Evolutionary conservation across 345 rosid genomes (phyloP).

Genomic region (Carallia brachiata): DNA sequence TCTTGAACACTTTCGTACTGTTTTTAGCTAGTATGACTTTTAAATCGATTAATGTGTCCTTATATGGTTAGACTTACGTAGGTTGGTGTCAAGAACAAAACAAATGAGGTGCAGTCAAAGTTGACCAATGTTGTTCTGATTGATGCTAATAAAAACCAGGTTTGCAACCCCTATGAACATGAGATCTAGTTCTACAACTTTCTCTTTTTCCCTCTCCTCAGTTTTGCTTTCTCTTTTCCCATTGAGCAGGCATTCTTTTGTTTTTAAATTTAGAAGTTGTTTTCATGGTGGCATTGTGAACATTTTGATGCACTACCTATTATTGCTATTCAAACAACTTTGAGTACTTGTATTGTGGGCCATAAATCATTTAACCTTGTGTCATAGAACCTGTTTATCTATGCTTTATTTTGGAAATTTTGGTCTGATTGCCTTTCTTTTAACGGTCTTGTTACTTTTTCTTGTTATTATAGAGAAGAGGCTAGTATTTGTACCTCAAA

Average conservation of each 20-base stretch:
- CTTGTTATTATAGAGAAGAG: too few relatives aligned
- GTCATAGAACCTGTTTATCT: too few relatives aligned
- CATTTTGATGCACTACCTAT: neutral
- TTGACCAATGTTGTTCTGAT: conserved; percentile 42
- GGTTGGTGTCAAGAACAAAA: conserved; percentile 95
- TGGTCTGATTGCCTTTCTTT: too few relatives aligned
- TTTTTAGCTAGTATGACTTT: neutral
- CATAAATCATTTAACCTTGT: too few relatives aligned
- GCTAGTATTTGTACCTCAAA: too few relatives aligned
- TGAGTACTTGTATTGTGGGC: too few relatives aligned
- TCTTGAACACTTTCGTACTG: neutral
- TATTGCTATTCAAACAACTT: too few relatives aligned
- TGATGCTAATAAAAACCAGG: conserved; percentile 73
- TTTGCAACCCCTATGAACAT: conserved; percentile 17
- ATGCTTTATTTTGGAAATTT: too few relatives aligned
- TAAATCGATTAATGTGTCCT: conserved; percentile 5
- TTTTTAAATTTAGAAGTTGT: neutral
- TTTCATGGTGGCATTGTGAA: neutral
- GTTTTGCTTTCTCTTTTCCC: neutral
- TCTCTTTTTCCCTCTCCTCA: neutral
- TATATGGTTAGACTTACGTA: conserved; percentile 24
- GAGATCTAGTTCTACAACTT: neutral
- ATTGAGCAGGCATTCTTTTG: neutral
- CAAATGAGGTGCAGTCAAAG: conserved; percentile 59
- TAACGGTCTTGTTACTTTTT: too few relatives aligned